These are phyloP conservation scores for Pseudopyricularia cyperi DNA, from an alignment of 2,329 filamentous ascomycete genomes.

Conservation along the genomic window DNA sequence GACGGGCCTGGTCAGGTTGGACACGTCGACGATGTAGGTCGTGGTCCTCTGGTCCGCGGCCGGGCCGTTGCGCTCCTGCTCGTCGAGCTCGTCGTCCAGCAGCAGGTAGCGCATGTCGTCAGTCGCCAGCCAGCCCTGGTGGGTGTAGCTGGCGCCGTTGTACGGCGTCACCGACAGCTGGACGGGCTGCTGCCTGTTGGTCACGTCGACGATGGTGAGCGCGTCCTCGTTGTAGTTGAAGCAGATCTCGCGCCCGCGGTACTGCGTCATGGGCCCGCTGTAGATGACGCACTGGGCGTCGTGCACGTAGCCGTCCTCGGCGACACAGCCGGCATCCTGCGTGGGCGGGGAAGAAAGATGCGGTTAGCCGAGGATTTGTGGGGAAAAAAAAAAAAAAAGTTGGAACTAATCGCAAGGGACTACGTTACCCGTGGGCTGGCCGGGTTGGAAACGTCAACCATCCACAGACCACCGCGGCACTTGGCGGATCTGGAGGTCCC, in stretches of 20 bases:
- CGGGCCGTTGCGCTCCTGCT: conserved; percentile 11
- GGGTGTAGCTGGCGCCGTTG: conserved; percentile 39
- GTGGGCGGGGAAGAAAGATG: conserved; percentile 22
- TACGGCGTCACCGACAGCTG: conserved; percentile 26
- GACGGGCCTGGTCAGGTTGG: conserved; percentile 24
- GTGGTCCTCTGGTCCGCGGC: conserved; percentile 25
- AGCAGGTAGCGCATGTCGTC: conserved; percentile 29
- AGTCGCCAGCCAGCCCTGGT: conserved; percentile 38
- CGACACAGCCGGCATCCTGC: conserved; percentile 36
- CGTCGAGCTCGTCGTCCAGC: conserved; percentile 39
- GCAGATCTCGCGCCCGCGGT: conserved; percentile 37
- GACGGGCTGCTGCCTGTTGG: not conserved
- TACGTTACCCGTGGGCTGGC: conserved; percentile 24
- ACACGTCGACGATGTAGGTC: conserved; percentile 36
- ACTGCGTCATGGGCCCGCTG: conserved; percentile 33
- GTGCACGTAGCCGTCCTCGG: conserved; percentile 45
- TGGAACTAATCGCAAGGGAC: not conserved
- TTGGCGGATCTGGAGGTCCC: conserved; percentile 27
- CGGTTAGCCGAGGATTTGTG: not conserved
- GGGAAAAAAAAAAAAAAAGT: not conserved
- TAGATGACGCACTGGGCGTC: conserved; percentile 46
- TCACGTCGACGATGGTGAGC: conserved; percentile 26
- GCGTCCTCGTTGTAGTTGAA: conserved; percentile 42
- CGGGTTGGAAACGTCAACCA: conserved; percentile 42
- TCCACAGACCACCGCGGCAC: conserved; percentile 40